Evolutionary conservation across 768 basidiomycete species (phyloP), one percentile per base, ranked within the genome.

Genomic region (Saitozyma podzolica): DNA sequence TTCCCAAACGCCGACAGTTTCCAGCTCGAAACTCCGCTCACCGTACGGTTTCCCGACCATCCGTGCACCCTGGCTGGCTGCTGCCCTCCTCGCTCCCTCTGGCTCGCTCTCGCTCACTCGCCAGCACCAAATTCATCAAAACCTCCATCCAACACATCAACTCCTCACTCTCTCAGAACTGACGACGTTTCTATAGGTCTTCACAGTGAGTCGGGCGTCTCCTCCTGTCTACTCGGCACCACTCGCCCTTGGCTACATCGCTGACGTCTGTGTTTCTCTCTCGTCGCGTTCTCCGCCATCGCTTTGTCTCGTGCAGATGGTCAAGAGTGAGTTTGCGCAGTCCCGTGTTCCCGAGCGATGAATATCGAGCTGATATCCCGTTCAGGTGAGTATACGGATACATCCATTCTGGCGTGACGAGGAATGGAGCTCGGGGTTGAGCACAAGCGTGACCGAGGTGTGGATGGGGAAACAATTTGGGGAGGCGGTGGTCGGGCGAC

Each of bases 281-380:
- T 56, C 10, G 14, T 10, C 16, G 42, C 53, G 52, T 50, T 17
- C 13, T 52, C 42, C 11, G 9, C 50, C 40, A 7, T 40, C 29
- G 54, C 20, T 57, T 55, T 54, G 19, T 39, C 45, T 17, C 39
- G 7, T 56, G 41, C 63, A 74, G 68, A 74, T 74, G 73, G 70
- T 72, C 56, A 74, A 74, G 65, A 74, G 73, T 74, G 70, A 74
- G 73, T 74, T 29, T 10, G n/a, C 19, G 13, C 20, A 20, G 9
- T 56, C 29, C 53, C 16, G 8, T 19, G 9, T 52, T 13, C 13
- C 16, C 51, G 19, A 16, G 51, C 8, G 39, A 52, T 14, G 20
- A 29, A 14, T 10, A 7, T 52, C 51, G 17, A 53, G 51, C 51
- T 54, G 51, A 54, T 40, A 45, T 40, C 29, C 5, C 29, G 3